A percentile compares a stretch with the other conserved stretches of the same genome.
phyloP scores from a whole-genome alignment of 805 yeast genomes.

The Wickerhamiella galacta region DNA sequence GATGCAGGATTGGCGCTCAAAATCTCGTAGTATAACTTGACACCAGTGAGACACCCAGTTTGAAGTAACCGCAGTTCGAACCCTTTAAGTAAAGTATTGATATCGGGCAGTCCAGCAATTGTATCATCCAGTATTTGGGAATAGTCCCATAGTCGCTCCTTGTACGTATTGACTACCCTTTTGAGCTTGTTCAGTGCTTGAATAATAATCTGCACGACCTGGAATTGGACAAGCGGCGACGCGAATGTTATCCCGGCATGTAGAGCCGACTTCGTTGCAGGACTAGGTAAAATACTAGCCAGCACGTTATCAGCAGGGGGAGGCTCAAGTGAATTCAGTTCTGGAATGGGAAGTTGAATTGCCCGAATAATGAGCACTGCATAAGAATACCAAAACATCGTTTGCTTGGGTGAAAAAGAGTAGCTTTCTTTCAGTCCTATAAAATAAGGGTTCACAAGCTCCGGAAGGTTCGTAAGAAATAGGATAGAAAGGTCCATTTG shows the following conservation, averaged over 20 bases:
- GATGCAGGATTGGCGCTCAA: not conserved
- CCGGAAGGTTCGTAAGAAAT: conserved; percentile 42
- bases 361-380: conserved; percentile 44
- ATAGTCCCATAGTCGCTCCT: conserved; percentile 27
- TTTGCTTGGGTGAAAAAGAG: conserved; percentile 58
- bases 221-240: conserved; percentile 38
- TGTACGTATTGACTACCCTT: conserved; percentile 24
- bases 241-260: conserved; percentile 38
- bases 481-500: conserved; percentile 40
- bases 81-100: conserved; percentile 10
- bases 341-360: conserved; percentile 41
- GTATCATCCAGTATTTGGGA: conserved; percentile 23
- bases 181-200: conserved; percentile 39
- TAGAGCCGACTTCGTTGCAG: conserved; percentile 41
- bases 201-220: conserved; percentile 43
- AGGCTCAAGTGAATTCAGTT: conserved; percentile 8
- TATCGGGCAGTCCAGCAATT: conserved; percentile 22
- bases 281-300: conserved; percentile 48
- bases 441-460: conserved; percentile 52
- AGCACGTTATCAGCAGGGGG: conserved; percentile 27
- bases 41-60: conserved; percentile 6
- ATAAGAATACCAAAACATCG: conserved; percentile 73
- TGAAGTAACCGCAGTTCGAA: conserved; percentile 8
- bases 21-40: conserved; percentile 3
- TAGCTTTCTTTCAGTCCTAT: conserved; percentile 12